Evolutionary conservation across 1,284 basidiomycete species (phyloP).

Genomic region (Melanopsichium pennsylvanicum): DNA sequence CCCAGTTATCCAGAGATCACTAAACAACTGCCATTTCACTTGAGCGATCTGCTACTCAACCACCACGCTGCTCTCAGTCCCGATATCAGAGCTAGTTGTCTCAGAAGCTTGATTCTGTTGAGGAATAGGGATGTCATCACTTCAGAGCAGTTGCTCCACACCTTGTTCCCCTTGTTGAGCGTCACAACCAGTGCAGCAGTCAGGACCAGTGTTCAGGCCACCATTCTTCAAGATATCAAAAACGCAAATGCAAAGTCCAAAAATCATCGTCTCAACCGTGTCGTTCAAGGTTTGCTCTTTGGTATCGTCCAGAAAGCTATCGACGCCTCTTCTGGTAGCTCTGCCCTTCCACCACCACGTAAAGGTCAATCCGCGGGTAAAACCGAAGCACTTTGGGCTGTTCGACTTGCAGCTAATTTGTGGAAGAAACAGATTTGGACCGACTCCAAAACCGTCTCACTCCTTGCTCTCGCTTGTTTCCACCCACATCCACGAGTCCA

Average conservation of each 20-base stretch:
- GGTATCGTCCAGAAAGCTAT: slow-evolving; percentile 92
- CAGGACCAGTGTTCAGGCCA: slow-evolving; percentile 86
- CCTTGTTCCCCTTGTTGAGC: slow-evolving; percentile 90
- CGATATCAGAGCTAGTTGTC: slow-evolving; percentile 54
- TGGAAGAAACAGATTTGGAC: slow-evolving; percentile 95
- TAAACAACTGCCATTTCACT: slow-evolving; percentile 43
- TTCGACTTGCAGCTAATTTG: slow-evolving; percentile 89
- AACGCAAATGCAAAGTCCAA: slow-evolving; percentile 87
- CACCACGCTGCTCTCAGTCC: slow-evolving; percentile 59
- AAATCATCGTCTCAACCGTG: slow-evolving; percentile 94
- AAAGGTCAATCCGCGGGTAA: slow-evolving; percentile 69
- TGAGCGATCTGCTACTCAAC: slow-evolving; percentile 58
- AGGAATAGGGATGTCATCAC: slow-evolving; percentile 90
- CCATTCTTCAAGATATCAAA: slow-evolving; percentile 93
- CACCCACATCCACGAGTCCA: slow-evolving; percentile 95
- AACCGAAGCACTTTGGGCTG: slow-evolving; percentile 93
- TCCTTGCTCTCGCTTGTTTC: slow-evolving; percentile 88
- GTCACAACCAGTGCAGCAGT: slow-evolving; percentile 81
- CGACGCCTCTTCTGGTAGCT: slow-evolving; percentile 57
- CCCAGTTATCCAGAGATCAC: slow-evolving; percentile 56
- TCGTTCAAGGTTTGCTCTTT: slow-evolving; percentile 95
- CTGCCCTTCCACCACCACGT: slow-evolving; percentile 8
- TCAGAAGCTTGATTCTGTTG: slow-evolving; percentile 73
- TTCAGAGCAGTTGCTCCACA: slow-evolving; percentile 89
- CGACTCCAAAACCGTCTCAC: slow-evolving; percentile 91